Evolutionary conservation across 2,329 filamentous ascomycete species (phyloP), one percentile per base, ranked within the genome.

Genomic region (Neofusicoccum kwambonambiense): DNA sequence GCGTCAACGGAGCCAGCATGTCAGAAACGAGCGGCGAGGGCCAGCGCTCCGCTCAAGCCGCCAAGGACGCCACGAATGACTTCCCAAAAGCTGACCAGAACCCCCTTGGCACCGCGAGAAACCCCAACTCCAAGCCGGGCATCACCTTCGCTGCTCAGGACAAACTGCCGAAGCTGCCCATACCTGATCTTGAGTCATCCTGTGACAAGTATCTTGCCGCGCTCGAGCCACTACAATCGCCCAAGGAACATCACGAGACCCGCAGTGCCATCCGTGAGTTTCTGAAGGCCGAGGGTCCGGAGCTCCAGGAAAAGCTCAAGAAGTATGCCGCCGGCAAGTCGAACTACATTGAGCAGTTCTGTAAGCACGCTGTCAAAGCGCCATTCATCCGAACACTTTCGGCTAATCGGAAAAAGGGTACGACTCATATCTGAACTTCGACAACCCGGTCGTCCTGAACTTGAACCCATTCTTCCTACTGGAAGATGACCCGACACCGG

Each of bases 261-360:
- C 87, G 85, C 70, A 84, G 89, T 67, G 92, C 94, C 0, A 89
- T 96, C 0, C 83, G 89, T 11, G 92, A 97, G 35, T 98, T 98
- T 70, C 78, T 97, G 45, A 88, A 85, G 70, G 81, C 84, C 0
- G 93, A 97, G 68, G 95, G 95, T 0, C 91, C 90, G 0, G 87
- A 90, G 51, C 80, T 99, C 54, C 93, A 99, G 75, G 92, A 95
- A 67, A 93, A 90, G 77, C 80, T 98, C 64, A 95, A 93, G 81
- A 88, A 89, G 72, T 99, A 98, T 81, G 93, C 95, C 8, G 88
- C 87, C 56, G 92, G 90, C 50, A 94, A 93, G 79, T 92, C 92
- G 42, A 98, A 94, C 78, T 99, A 97, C 75, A 98, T 99, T 71
- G 95, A 98, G 76, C 95, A 99, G 73, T 99, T 99, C 72, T 99